phyloP scores from a whole-genome alignment of 495 filamentous ascomycete genomes.

The Astrocystis sublimbata region DNA sequence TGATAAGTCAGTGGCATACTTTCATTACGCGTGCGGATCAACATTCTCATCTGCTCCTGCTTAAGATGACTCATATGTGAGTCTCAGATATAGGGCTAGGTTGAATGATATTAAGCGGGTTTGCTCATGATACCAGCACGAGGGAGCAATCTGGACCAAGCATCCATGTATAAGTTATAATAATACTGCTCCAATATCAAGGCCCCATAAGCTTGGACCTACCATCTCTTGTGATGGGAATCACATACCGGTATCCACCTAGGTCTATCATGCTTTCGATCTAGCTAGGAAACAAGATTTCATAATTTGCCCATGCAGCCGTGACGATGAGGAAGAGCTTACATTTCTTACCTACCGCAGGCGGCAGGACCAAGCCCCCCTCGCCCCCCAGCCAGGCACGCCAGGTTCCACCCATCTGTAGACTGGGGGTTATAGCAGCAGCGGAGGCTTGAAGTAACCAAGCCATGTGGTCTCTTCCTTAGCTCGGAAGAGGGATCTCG shows the following conservation, averaged over 20 bases:
- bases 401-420: background rate
- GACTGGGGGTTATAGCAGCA: background rate
- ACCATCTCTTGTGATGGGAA: constrained; percentile 14
- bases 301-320: constrained; percentile 15
- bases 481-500: constrained; percentile 16
- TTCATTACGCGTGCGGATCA: constrained; percentile 4
- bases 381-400: too few species aligned
- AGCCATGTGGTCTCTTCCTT: constrained; percentile 34
- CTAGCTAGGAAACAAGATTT: constrained; percentile 9
- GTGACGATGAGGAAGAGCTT: constrained; percentile 13
- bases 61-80: background rate
- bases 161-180: constrained; percentile 4
- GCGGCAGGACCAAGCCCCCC: constrained; percentile 12
- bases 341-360: too few species aligned
- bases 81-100: constrained; percentile 3
- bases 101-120: background rate
- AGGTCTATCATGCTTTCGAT: constrained; percentile 6
- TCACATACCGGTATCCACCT: constrained; percentile 7
- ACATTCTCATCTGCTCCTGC: constrained; percentile 1
- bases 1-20: constrained; percentile 2
- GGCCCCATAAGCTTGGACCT: constrained; percentile 13
- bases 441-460: constrained; percentile 30
- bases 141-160: constrained; percentile 6
- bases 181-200: background rate
- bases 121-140: background rate